Evolutionary conservation across 1,139 yeast species (phyloP).

Genomic region (Entelexis paramagnoliae): DNA sequence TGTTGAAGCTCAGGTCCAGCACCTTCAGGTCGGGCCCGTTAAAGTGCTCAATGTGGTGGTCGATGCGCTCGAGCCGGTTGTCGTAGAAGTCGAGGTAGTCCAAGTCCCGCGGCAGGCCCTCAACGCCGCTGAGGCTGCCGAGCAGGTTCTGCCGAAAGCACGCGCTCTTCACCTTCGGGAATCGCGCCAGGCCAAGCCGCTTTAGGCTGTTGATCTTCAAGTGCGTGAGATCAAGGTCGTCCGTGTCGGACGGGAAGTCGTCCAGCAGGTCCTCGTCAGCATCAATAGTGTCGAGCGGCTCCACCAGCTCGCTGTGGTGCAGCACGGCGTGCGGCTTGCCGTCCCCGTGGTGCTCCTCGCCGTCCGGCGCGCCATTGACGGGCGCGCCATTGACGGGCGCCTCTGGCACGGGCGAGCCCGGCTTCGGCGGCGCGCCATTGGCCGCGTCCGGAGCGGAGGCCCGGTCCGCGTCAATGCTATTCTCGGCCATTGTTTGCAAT

Average conservation of each 20-base stretch:
- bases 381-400: neutral
- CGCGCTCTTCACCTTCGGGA: slow-evolving; percentile 47
- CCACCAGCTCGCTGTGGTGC: slow-evolving; percentile 17
- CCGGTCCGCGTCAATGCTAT: neutral
- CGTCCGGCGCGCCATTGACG: neutral
- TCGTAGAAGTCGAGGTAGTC: slow-evolving; percentile 86
- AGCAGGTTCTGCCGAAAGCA: slow-evolving; percentile 80
- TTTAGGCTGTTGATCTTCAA: slow-evolving; percentile 60
- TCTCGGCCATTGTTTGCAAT: neutral
- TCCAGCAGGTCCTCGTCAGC: slow-evolving; percentile 46
- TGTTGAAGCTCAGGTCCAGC: slow-evolving; percentile 83
- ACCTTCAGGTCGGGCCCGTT: slow-evolving; percentile 35
- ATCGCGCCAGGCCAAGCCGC: slow-evolving; percentile 52
- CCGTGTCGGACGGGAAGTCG: slow-evolving; percentile 52
- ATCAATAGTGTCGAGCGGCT: slow-evolving; percentile 20
- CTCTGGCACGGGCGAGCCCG: neutral
- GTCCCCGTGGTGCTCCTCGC: neutral
- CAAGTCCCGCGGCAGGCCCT: slow-evolving; percentile 47
- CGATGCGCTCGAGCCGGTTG: slow-evolving; percentile 79
- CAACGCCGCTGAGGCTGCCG: slow-evolving; percentile 60
- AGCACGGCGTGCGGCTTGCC: slow-evolving; percentile 8
- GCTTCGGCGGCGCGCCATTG: neutral
- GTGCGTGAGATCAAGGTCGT: slow-evolving; percentile 67
- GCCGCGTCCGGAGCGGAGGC: neutral
- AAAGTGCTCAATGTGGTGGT: slow-evolving; percentile 47